phyloP scores from a whole-genome alignment of 208 protist genomes.

The Trypanosoma caninum region DNA sequence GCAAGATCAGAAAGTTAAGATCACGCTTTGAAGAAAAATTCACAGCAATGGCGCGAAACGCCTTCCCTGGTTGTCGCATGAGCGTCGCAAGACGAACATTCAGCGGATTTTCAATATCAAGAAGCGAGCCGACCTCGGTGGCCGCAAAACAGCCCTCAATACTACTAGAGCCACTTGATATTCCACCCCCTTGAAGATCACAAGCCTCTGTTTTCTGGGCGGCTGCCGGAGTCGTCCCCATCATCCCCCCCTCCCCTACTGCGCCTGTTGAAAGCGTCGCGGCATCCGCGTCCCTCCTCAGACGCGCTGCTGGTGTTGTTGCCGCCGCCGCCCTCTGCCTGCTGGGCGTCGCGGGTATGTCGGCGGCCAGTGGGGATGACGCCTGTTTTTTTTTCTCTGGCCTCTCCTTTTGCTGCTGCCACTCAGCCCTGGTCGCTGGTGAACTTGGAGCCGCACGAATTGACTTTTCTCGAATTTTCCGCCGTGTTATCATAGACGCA shows the following conservation, averaged over 20 bases:
- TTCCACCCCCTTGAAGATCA: too few species aligned
- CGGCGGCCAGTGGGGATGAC: too few species aligned
- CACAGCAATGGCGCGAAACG: slow-evolving; percentile 79
- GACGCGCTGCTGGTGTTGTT: not conserved
- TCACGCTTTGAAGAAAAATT: slow-evolving; percentile 47
- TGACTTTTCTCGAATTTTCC: slow-evolving; percentile 1
- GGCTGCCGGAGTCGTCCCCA: not conserved
- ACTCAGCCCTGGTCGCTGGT: not conserved
- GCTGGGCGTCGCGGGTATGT: too few species aligned
- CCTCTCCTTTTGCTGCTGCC: not conserved
- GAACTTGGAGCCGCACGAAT: not conserved
- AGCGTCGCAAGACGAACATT: slow-evolving; percentile 87
- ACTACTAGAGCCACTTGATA: not conserved
- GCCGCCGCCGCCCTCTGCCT: not conserved
- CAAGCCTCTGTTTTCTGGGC: too few species aligned
- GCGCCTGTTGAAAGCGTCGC: not conserved
- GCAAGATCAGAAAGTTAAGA: slow-evolving; percentile 73
- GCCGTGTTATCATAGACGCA: slow-evolving; percentile 12
- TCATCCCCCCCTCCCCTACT: not conserved
- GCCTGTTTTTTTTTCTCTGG: not conserved
- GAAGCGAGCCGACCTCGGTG: slow-evolving; percentile 35
- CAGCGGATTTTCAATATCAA: slow-evolving; percentile 77
- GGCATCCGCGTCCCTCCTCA: not conserved
- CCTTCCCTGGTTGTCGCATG: slow-evolving; percentile 73
- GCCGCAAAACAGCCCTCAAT: not conserved